A percentile compares a stretch with the other conserved stretches of the same genome.
phyloP scores from a whole-genome alignment of 176 grass and related monocot genomes.

The Microstegium vimineum region DNA sequence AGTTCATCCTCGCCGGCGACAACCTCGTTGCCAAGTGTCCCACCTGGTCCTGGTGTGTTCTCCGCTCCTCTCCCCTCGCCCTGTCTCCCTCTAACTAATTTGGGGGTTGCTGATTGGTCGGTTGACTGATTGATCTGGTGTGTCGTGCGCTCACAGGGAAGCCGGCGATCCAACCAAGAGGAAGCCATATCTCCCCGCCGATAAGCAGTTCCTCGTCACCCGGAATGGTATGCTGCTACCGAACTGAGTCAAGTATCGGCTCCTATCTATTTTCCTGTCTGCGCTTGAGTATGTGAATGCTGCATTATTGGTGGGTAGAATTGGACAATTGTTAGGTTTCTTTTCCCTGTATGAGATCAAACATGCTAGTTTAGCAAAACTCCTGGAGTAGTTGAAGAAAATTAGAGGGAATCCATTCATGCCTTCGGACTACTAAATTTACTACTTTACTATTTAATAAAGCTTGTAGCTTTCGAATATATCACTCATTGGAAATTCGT shows the following conservation, averaged over 20 bases:
- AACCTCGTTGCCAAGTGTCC: slow-evolving; percentile 98
- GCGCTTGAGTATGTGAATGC: background rate
- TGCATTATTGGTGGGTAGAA: background rate
- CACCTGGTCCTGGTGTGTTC: slow-evolving; percentile 97
- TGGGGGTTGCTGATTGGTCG: too few relatives aligned
- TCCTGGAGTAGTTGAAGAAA: background rate
- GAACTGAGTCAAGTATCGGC: background rate
- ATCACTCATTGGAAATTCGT: background rate
- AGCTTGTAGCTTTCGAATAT: background rate
- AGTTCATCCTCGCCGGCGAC: slow-evolving; percentile 92
- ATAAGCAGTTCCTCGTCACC: slow-evolving; percentile 85
- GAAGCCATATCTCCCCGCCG: slow-evolving; percentile 64
- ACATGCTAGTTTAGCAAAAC: background rate
- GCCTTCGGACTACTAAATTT: background rate
- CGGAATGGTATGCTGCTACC: slow-evolving; percentile 61
- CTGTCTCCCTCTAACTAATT: too few relatives aligned
- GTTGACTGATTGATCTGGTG: too few relatives aligned
- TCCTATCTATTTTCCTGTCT: background rate
- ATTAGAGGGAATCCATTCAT: background rate
- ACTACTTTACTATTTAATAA: background rate
- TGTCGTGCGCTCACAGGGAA: too few relatives aligned
- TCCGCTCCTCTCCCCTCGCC: too few relatives aligned
- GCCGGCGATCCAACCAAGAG: slow-evolving; percentile 78
- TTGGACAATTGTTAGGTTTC: background rate
- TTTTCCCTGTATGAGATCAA: background rate